Evolutionary conservation across 164 flowering plant species (phyloP).

Genomic region (Berberis vulgaris): DNA sequence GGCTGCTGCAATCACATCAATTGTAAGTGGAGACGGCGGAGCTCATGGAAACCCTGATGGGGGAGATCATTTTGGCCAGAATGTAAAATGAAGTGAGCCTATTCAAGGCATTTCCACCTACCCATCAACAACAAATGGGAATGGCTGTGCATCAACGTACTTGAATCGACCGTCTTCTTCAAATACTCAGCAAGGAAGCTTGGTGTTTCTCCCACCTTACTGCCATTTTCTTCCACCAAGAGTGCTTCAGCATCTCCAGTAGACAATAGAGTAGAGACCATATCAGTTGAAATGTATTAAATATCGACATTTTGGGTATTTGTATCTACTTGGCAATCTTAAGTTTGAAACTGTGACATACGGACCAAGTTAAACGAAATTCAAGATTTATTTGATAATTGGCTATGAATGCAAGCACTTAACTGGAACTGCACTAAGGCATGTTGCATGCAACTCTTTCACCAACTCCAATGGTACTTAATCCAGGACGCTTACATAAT

Average conservation of each 20-base stretch:
- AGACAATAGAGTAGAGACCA: slow-evolving; percentile 14
- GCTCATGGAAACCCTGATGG: slow-evolving; percentile 1
- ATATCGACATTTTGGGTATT: not conserved
- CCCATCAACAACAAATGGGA: slow-evolving; percentile 18
- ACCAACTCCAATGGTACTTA: slow-evolving; percentile 15
- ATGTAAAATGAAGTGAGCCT: slow-evolving; percentile 28
- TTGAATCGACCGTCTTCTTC: slow-evolving; percentile 34
- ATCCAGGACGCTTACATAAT: slow-evolving; percentile 43
- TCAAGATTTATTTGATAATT: not conserved
- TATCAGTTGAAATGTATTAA: slow-evolving; percentile 11
- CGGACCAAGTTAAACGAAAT: not conserved
- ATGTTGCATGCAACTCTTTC: too few relatives aligned
- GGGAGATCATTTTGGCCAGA: slow-evolving; percentile 16
- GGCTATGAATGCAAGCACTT: slow-evolving; percentile 7
- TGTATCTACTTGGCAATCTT: not conserved
- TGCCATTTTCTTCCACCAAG: slow-evolving; percentile 30
- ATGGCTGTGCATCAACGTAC: slow-evolving; percentile 35
- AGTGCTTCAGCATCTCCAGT: slow-evolving; percentile 22
- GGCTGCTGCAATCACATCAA: slow-evolving; percentile 59
- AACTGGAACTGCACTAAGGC: too few relatives aligned
- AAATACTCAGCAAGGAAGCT: slow-evolving; percentile 30
- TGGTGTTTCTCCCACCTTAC: slow-evolving; percentile 32
- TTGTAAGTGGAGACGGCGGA: slow-evolving; percentile 20
- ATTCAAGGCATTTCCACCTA: slow-evolving; percentile 21
- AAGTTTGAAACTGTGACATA: not conserved